A percentile compares a stretch with the other conserved stretches of the same genome.
Evolutionary conservation across 495 filamentous ascomycete species (phyloP).

Genomic region (Cercophora newfieldiana): DNA sequence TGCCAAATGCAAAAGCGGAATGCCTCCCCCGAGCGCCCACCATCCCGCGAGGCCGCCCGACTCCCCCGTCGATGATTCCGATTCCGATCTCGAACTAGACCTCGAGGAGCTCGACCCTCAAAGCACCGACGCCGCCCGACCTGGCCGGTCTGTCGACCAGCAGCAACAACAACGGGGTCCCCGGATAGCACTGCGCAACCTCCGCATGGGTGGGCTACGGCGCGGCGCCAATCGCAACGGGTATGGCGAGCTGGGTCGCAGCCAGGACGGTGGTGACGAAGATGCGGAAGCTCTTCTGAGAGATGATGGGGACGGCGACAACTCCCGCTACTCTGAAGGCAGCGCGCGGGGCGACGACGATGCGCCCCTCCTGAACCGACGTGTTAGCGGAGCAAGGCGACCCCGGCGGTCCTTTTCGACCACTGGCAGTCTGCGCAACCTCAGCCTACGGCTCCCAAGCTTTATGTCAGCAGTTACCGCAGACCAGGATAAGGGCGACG

Average conservation of each 20-base stretch:
- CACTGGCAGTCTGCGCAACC: conserved; percentile 37
- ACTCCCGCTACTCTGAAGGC: conserved; percentile 53
- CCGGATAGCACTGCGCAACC: conserved; percentile 67
- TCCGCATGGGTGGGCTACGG: conserved; percentile 62
- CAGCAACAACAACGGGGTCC: conserved; percentile 53
- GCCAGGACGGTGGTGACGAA: conserved; percentile 54
- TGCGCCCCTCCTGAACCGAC: conserved; percentile 59
- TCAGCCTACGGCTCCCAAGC: conserved; percentile 50
- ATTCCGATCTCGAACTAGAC: conserved; percentile 72
- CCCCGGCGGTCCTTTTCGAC: conserved; percentile 36
- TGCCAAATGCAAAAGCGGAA: conserved; percentile 50
- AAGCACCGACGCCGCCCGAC: conserved; percentile 29
- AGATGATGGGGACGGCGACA: conserved; percentile 50
- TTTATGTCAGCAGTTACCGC: conserved; percentile 46
- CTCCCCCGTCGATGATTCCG: conserved; percentile 54
- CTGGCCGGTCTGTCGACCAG: conserved; percentile 6
- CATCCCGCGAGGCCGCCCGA: conserved; percentile 52
- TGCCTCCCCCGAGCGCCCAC: conserved; percentile 54
- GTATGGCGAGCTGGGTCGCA: conserved; percentile 61
- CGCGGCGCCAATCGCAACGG: conserved; percentile 51
- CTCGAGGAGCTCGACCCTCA: conserved; percentile 69
- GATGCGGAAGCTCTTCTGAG: conserved; percentile 59
- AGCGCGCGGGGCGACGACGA: conserved; percentile 60
- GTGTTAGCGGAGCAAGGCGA: conserved; percentile 22
- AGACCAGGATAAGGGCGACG: conserved; percentile 36